Base-by-base conservation (phyloP, 78 protist species). In the Isochrysis galbana region DNA sequence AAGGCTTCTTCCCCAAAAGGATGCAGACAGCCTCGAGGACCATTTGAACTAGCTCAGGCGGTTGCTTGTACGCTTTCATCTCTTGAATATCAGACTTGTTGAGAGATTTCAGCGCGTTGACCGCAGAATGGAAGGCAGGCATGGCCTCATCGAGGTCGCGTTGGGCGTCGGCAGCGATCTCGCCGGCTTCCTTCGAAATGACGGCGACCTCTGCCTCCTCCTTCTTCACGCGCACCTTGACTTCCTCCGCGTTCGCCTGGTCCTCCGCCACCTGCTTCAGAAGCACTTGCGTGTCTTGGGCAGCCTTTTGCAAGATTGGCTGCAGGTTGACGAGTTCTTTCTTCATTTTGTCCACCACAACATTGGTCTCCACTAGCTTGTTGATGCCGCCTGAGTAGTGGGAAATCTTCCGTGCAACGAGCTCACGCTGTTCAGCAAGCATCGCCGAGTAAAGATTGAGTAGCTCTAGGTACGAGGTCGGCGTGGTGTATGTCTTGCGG, bases 21-120 rank as follows among this genome's bases (percentile, higher is more conserved):
- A 95, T 90, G 95, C 97, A 96, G 87, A 98, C 96, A 23, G 97
- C 97, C 91, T 95, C 96, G 51, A 96, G 69, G n/a, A 93, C 94
- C 22, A 91, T 32, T 90, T 34, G 61, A 47, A 98, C 96, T 32
- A 93, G 94, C 36, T 61, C 55, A 4, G 99, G 99, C 55, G 99
- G 99, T 29, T 38, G n/a, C 39, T 80, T 36, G 87, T 97, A 82
- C n/a, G 96, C 38, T 77, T 93, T 82, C 34, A 98, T 72, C 84
- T 94, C 97, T 10, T 61, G 39, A 44, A 97, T 87, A 54, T 96
- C 95, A 23, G 29, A 29, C 88, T 86, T 93, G 83, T 44, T 61
- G 32, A 98, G 91, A 32, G 86, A 39, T 47, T 95, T 77, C 26
- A 97, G 92, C 26, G 97, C 97, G 14, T 89, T 45, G 34, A 82